Evolutionary conservation across 2,329 filamentous ascomycete species (phyloP), one percentile per base, ranked within the genome.

Genomic region (Didymosphaeria variabile): DNA sequence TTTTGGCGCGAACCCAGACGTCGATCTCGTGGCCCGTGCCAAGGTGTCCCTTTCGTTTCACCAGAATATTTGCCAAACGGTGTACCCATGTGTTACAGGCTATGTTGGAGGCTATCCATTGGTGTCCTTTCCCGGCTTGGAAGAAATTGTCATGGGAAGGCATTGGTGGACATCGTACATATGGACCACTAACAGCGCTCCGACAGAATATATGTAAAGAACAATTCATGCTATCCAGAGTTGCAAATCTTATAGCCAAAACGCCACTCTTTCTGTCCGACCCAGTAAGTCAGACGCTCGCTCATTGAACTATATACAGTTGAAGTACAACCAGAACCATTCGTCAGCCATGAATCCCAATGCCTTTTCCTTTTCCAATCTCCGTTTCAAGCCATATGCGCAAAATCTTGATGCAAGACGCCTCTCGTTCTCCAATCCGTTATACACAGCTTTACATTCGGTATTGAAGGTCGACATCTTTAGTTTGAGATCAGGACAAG

Each of bases 401-500:
- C 17, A 50, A 34, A 34, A 15, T 50, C 1, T 31, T 34, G 9
- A 32, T 34, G 26, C 10, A 31, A 8, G 29, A 50, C 21, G 15
- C n/a, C 34, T 51, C 13, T 34, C 6, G n/a, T n/a, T 34, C 15
- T 31, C 13, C 10, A 34, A 17, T 19, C 44, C 12, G 5, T 19
- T 19, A 17, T 34, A 31, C 21, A 54, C 32, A 26, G 29, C 51
- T 68, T 68, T 74, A 81, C 80, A 81, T 82, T 61, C 81, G 79
- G 66, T 81, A 82, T 55, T 82, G 70, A 38, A 82, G 67, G 64
- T 82, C 78, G 56, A 73, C 76, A 67, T 82, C 80, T 81, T 5
- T 53, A n/a, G 56, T 52, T 38, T 6, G 26, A 29, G 26, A 34
- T 46, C 2, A 58, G 55, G 38, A 32, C 46, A 53, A 9, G 15